phyloP scores from a whole-genome alignment of 176 grass and related monocot genomes.

The Triticum timopheevii region DNA sequence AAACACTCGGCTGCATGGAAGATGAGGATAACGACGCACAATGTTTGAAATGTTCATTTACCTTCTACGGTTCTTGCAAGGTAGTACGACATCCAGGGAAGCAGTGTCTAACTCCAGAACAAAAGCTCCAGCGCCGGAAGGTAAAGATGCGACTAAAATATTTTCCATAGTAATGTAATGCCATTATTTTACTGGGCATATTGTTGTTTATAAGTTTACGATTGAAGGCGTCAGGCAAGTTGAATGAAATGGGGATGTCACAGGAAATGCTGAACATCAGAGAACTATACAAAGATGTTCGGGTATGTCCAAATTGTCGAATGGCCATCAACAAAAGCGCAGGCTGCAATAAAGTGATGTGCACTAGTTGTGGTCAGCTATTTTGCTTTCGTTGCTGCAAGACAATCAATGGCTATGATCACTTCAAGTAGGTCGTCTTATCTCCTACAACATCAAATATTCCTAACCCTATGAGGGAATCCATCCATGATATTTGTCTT shows the following conservation, averaged over 20 bases:
- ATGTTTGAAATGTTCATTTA: slow-evolving; percentile 54
- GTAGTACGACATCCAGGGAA: slow-evolving; percentile 38
- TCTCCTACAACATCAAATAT: neutral
- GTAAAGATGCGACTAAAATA: neutral
- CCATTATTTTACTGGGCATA: no score
- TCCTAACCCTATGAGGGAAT: neutral
- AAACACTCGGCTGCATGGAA: no score
- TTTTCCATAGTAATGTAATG: neutral
- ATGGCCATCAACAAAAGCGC: neutral
- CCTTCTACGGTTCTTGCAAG: slow-evolving; percentile 52
- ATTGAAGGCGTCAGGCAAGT: neutral
- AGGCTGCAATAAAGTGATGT: slow-evolving; percentile 47
- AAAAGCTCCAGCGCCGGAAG: neutral
- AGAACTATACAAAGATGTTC: neutral
- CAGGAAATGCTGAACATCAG: neutral
- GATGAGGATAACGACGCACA: slow-evolving; percentile 4
- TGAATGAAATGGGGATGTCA: neutral
- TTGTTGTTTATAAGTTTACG: neutral
- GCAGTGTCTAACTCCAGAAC: neutral
- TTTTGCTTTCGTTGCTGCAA: slow-evolving; percentile 62
- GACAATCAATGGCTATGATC: slow-evolving; percentile 43
- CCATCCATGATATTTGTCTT: neutral
- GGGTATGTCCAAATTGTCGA: neutral
- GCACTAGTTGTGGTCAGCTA: slow-evolving; percentile 45
- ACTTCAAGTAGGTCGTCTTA: slow-evolving; percentile 36